Conservation (phyloP, 257 asterid genomes). For the Petunia secreta region DNA sequence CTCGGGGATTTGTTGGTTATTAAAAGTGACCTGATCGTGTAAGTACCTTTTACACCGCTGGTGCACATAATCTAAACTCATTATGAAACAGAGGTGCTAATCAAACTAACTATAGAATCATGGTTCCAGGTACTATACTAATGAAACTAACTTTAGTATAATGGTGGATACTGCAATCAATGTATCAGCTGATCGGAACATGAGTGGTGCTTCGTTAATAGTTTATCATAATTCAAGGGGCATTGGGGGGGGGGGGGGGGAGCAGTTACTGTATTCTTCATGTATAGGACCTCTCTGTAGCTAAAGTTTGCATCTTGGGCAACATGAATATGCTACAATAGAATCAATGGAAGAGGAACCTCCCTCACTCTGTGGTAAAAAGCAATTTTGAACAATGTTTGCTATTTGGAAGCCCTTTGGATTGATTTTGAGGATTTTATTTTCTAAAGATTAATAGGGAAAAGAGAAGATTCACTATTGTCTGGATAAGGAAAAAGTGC, state of each 20-base stretch:
- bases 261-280: background rate
- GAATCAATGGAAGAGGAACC: background rate
- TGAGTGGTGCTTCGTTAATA: background rate
- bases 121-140: background rate
- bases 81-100: too few relatives aligned
- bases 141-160: background rate
- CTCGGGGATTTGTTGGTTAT: too few relatives aligned
- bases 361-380: background rate
- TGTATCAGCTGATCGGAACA: constrained; percentile 12
- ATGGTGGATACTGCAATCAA: background rate
- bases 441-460: background rate
- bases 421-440: background rate
- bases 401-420: background rate
- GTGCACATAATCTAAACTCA: too few relatives aligned
- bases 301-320: background rate
- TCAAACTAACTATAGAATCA: background rate
- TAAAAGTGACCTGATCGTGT: too few relatives aligned
- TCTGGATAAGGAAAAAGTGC: background rate
- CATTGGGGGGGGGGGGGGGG: background rate
- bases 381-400: background rate
- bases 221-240: background rate
- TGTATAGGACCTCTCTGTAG: background rate
- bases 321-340: background rate
- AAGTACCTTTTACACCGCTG: too few relatives aligned
- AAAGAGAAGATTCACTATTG: background rate